Percentiles rank a stretch among this genome's conserved stretches.
phyloP scores from a whole-genome alignment of 805 yeast species.

The Saccharomycopsis synnaedendra region DNA sequence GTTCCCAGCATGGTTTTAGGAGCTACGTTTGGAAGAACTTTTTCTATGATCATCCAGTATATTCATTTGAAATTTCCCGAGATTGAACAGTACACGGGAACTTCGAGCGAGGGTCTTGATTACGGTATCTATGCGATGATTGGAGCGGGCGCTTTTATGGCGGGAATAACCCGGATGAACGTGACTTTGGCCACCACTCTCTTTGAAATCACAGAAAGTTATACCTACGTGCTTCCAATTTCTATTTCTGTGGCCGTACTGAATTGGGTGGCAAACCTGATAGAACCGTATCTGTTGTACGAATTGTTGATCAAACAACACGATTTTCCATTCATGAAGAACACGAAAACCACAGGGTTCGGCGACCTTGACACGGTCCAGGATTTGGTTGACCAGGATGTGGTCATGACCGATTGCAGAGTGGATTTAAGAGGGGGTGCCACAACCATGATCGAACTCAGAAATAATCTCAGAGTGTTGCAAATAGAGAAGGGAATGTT shows the following conservation, averaged over 20 bases:
- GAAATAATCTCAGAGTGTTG: slow-evolving; percentile 26
- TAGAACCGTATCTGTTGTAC: slow-evolving; percentile 41
- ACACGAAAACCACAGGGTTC: slow-evolving; percentile 26
- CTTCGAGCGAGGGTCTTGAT: too few species aligned
- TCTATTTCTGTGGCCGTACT: slow-evolving; percentile 45
- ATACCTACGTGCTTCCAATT: slow-evolving; percentile 46
- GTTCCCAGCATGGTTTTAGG: too few species aligned
- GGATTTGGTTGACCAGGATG: slow-evolving; percentile 15
- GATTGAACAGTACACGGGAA: too few species aligned
- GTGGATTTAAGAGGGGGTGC: slow-evolving; percentile 14
- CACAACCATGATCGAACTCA: slow-evolving; percentile 21
- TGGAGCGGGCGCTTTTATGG: too few species aligned
- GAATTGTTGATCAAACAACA: slow-evolving; percentile 35
- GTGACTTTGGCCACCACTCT: too few species aligned
- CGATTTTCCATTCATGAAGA: slow-evolving; percentile 43
- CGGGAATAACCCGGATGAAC: too few species aligned
- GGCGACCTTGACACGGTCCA: slow-evolving; percentile 24
- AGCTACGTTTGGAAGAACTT: too few species aligned
- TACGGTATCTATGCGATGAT: too few species aligned
- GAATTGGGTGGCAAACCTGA: slow-evolving; percentile 41
- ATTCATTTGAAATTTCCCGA: too few species aligned
- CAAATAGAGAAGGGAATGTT: slow-evolving; percentile 29
- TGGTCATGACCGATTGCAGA: slow-evolving; percentile 13
- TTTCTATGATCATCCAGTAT: too few species aligned
- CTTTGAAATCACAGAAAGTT: slow-evolving; percentile 33